A percentile compares a stretch with the other conserved stretches of the same genome.
phyloP scores from a whole-genome alignment of 1,284 basidiomycete genomes.

The Amylostereum chailletii region DNA sequence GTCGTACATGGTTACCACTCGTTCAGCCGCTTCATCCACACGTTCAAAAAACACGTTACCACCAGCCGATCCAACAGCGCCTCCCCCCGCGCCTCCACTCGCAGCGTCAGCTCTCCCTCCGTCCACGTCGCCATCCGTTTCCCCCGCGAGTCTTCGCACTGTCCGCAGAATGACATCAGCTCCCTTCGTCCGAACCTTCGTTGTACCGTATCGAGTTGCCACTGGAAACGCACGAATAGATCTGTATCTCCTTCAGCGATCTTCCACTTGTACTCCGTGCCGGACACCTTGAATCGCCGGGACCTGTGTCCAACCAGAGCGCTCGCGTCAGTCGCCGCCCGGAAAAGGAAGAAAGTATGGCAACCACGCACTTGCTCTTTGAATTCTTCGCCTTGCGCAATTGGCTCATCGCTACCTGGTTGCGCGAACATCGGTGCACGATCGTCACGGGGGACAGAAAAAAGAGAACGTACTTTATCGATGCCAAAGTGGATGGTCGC shows the following conservation, averaged over 20 bases:
- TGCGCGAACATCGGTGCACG: not conserved
- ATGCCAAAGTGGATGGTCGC: slow-evolving; percentile 41
- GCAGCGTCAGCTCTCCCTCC: slow-evolving; percentile 28
- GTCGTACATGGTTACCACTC: slow-evolving; percentile 13
- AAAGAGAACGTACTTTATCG: slow-evolving; percentile 28
- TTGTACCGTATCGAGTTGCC: not conserved
- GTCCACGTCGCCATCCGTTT: slow-evolving; percentile 43
- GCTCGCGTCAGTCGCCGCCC: not conserved
- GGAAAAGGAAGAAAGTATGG: not conserved
- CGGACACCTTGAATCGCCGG: slow-evolving; percentile 42
- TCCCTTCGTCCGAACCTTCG: too few relatives aligned
- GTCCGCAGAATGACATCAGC: not conserved
- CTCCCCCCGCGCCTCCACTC: slow-evolving; percentile 30
- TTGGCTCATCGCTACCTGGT: slow-evolving; percentile 37
- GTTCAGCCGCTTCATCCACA: slow-evolving; percentile 35
- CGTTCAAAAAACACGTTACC: slow-evolving; percentile 46
- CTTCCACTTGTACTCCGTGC: slow-evolving; percentile 54
- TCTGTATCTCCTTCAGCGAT: slow-evolving; percentile 33
- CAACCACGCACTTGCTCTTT: slow-evolving; percentile 35
- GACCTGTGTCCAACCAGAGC: slow-evolving; percentile 25
- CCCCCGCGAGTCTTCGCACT: slow-evolving; percentile 44
- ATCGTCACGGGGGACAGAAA: not conserved
- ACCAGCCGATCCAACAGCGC: slow-evolving; percentile 42
- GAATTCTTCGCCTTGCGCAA: slow-evolving; percentile 40
- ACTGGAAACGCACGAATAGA: slow-evolving; percentile 32